A percentile compares a stretch with the other conserved stretches of the same genome.
phyloP scores from a whole-genome alignment of 495 filamentous ascomycete species.

The Podospora appendiculata region DNA sequence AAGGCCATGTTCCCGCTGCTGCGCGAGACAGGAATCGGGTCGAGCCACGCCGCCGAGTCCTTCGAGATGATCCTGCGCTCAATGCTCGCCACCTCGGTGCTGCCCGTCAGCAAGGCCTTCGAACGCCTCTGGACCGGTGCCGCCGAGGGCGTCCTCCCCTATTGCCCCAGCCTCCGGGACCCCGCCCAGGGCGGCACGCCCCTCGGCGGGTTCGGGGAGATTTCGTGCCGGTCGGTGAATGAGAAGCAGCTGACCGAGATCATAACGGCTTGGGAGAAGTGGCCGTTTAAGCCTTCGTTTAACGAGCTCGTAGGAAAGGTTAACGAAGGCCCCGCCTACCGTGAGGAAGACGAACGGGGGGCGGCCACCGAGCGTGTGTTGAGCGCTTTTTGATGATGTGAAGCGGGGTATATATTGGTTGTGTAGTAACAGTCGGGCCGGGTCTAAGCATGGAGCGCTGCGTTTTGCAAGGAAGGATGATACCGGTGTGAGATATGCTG shows the following conservation, averaged over 20 bases:
- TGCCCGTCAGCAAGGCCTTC: slow-evolving; percentile 11
- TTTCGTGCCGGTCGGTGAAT: slow-evolving; percentile 35
- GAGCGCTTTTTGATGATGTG: too few relatives aligned
- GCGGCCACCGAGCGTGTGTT: too few relatives aligned
- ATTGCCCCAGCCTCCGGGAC: slow-evolving; percentile 34
- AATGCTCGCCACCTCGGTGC: not conserved
- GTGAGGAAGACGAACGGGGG: too few relatives aligned
- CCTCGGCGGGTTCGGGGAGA: slow-evolving; percentile 16
- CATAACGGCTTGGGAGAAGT: slow-evolving; percentile 43
- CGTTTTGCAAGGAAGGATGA: too few relatives aligned
- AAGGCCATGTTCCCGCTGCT: not conserved
- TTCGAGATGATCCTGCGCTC: slow-evolving; percentile 29
- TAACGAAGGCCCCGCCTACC: not conserved
- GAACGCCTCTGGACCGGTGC: slow-evolving; percentile 30
- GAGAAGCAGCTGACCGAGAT: slow-evolving; percentile 42
- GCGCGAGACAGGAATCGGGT: not conserved
- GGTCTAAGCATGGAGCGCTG: too few relatives aligned
- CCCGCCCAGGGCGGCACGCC: slow-evolving; percentile 29
- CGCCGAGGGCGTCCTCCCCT: slow-evolving; percentile 28
- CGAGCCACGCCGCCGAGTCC: not conserved
- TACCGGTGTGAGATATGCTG: too few relatives aligned
- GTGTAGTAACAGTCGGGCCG: too few relatives aligned
- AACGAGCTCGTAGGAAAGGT: slow-evolving; percentile 30
- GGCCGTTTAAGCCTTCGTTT: slow-evolving; percentile 49
- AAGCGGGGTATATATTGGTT: too few relatives aligned